Conservation (phyloP, 1,284 basidiomycete species). For the Cryptococcus wingfieldii region DNA sequence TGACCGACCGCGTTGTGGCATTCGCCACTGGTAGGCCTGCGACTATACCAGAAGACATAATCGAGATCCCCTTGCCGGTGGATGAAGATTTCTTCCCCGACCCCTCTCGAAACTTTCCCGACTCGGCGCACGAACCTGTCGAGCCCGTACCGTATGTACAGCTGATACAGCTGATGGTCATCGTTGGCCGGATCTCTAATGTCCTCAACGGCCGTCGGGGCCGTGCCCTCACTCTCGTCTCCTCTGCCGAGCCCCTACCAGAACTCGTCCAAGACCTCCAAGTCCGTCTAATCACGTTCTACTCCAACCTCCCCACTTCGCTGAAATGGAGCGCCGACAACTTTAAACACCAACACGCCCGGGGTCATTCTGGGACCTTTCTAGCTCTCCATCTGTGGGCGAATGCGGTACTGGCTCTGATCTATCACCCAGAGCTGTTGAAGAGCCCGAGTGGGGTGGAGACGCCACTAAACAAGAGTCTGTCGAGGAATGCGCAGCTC, state of each 20-base stretch:
- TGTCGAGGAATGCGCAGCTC: conserved; percentile 47
- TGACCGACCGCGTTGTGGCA: conserved; percentile 50
- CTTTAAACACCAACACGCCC: conserved; percentile 47
- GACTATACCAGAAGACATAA: conserved; percentile 49
- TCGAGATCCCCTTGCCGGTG: conserved; percentile 50
- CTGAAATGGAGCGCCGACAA: conserved; percentile 49
- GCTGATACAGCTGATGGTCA: conserved; percentile 49
- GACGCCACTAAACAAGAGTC: conserved; percentile 46
- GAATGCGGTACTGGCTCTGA: conserved; percentile 49
- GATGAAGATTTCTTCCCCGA: conserved; percentile 50
- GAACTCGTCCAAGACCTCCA: conserved; percentile 46
- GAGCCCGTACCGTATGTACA: conserved; percentile 49
- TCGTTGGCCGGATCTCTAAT: conserved; percentile 49
- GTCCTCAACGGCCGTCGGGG: conserved; percentile 50
- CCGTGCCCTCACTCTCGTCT: conserved; percentile 44
- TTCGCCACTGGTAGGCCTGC: conserved; percentile 42
- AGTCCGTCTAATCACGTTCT: conserved; percentile 47
- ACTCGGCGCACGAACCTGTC: conserved; percentile 26
- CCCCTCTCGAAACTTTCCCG: conserved; percentile 35
- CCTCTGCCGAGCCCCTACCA: conserved; percentile 31
- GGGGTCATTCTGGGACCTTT: conserved; percentile 45
- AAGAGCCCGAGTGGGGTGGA: conserved; percentile 47
- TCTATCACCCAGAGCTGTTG: conserved; percentile 51
- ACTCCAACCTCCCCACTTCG: conserved; percentile 42
- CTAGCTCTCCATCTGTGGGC: conserved; percentile 44